Base-by-base conservation (phyloP, 1,284 basidiomycete species). In the Ustilago shanxiensis region DNA sequence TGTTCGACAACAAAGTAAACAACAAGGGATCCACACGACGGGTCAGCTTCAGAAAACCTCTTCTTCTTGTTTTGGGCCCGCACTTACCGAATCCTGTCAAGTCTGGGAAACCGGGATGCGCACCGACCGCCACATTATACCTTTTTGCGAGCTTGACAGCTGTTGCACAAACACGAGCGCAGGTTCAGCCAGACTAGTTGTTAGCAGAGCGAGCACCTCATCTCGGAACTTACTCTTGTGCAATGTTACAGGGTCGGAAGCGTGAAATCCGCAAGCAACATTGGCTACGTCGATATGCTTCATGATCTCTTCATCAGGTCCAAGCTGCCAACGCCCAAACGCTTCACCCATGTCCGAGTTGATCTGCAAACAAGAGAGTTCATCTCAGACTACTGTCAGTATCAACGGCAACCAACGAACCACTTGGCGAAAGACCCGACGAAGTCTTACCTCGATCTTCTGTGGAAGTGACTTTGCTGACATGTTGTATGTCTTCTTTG, bases 301-400 rank as follows among this genome's bases (percentile, higher is more conserved):
- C 62, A 75, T 70, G 44, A 75, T 57, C 29, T 52, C 60, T 9
- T 75, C 72, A 26, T 75, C 72, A 28, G 56, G 56, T n/a, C 60
- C 72, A 2, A 75, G 56, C 41, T 53, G 41, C 72, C 72, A 75
- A 9, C 66, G 53, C 3, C 72, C 72, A 22, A 70, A 65, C 18
- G 66, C 60, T 47, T 75, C 72, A 20, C 72, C 72, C 68, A 75
- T 75, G 33, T 72, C 60, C 52, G 60, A 55, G 47, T 63, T 63
- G 60, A 63, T 63, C 60, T 63, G 44, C 37, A 28, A 18, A 28
- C 28, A 20, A 11, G 22, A 53, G 2, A 1, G 9, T 35, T 1
- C 28, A n/a, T n/a, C 16, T n/a, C 35, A 28, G 20, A 22, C 14
- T 13, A n/a, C n/a, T 22, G 20, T 33, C 52, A 54, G 31, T 18